Evolutionary conservation across 306 rosid species (phyloP).

Genomic region (Lathyrus tuberosus): DNA sequence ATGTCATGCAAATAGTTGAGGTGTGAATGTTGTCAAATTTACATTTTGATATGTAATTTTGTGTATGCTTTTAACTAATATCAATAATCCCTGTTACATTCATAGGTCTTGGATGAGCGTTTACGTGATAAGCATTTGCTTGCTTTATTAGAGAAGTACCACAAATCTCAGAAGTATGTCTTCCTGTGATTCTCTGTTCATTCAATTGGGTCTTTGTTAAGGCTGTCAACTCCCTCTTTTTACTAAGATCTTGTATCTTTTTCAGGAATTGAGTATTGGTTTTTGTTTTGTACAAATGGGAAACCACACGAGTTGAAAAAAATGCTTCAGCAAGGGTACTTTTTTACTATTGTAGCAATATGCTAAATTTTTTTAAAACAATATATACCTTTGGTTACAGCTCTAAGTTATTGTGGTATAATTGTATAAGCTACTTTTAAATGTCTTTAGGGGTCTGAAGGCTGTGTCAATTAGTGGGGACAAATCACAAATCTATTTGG

Average conservation of each 20-base stretch:
- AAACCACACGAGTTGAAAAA: constrained; percentile 76
- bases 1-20: no score
- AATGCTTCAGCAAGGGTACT: constrained; percentile 83
- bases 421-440: no score
- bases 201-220: background rate
- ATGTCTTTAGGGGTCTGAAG: constrained; percentile 82
- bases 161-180: constrained; percentile 75
- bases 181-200: constrained; percentile 6
- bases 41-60: no score
- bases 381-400: no score
- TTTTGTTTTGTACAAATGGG: constrained; percentile 86
- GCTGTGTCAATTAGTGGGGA: constrained; percentile 93
- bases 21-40: no score
- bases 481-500: no score
- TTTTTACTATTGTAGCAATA: background rate
- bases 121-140: constrained; percentile 72
- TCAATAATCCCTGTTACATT: constrained; percentile 17
- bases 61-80: constrained; percentile 8
- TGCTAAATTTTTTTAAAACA: background rate
- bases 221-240: background rate
- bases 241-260: constrained; percentile 43
- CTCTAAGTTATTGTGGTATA: no score
- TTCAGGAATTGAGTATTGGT: constrained; percentile 87
- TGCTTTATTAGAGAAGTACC: constrained; percentile 87
- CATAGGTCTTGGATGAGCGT: constrained; percentile 87